phyloP scores from a whole-genome alignment of 2,329 filamentous ascomycete species.

The Penicillium sumatraense region DNA sequence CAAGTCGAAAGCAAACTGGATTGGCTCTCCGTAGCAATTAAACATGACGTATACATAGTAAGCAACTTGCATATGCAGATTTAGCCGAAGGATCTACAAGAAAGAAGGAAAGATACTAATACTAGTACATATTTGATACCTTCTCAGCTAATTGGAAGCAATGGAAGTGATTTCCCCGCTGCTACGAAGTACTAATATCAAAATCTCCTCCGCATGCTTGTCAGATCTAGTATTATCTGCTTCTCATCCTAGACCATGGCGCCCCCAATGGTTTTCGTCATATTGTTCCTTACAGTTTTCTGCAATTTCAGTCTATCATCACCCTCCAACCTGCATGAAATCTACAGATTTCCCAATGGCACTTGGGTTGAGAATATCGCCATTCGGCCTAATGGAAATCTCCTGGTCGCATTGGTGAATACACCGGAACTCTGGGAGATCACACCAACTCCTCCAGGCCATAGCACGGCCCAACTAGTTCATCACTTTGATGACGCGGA shows the following conservation, averaged over 20 bases:
- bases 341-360: constrained; percentile 30
- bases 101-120: not conserved
- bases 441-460: not conserved
- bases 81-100: not conserved
- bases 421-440: constrained; percentile 23
- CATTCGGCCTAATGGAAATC: constrained; percentile 34
- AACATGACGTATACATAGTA: not conserved
- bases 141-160: not conserved
- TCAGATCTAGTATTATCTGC: not conserved
- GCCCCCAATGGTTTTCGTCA: not conserved
- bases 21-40: not conserved
- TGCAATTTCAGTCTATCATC: not conserved
- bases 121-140: not conserved
- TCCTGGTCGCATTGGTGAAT: constrained; percentile 33
- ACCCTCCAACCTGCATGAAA: not conserved
- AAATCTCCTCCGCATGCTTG: not conserved
- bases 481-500: constrained; percentile 15
- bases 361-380: constrained; percentile 43
- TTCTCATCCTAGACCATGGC: constrained; percentile 2
- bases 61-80: not conserved
- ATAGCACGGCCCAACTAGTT: constrained; percentile 11
- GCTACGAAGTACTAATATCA: not conserved
- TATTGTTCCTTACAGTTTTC: not conserved
- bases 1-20: not conserved
- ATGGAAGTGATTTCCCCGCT: not conserved